These are phyloP conservation scores for Fraxinus platypoda DNA, from an alignment of 305 asterid genomes.

Conservation along the genomic window DNA sequence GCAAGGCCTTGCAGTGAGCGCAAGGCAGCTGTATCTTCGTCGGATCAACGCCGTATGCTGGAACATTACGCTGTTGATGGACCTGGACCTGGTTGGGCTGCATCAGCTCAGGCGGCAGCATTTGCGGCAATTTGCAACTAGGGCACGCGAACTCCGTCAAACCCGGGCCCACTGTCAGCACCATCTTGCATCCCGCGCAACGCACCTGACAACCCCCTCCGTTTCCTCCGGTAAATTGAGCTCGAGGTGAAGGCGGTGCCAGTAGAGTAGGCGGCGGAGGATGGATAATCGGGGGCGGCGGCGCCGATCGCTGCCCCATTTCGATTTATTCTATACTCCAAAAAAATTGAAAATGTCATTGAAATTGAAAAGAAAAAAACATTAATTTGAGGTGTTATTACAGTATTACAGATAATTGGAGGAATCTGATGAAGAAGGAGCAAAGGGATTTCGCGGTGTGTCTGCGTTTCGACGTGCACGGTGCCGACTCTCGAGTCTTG, in stretches of 20 bases:
- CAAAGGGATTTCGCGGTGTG: neutral
- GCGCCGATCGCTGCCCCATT: constrained; percentile 82
- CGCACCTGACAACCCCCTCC: constrained; percentile 77
- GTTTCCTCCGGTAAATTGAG: constrained; percentile 14
- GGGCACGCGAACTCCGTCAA: constrained; percentile 93
- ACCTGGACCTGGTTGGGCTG: constrained; percentile 30
- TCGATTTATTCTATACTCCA: neutral
- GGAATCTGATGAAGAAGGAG: neutral
- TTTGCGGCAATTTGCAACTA: constrained; percentile 87
- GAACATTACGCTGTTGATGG: constrained; percentile 49
- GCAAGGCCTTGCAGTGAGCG: constrained; percentile 85
- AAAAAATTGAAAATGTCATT: neutral
- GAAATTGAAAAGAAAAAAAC: neutral
- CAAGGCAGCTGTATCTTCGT: constrained; percentile 97
- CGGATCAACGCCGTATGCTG: constrained; percentile 90
- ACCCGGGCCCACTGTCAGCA: constrained; percentile 70
- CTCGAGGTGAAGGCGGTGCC: constrained; percentile 32
- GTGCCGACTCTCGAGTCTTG: neutral
- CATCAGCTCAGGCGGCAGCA: constrained; percentile 91
- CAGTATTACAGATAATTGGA: neutral
- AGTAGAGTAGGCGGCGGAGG: constrained; percentile 47
- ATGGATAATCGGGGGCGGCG: constrained; percentile 60
- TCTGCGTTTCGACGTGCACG: neutral
- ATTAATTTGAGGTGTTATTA: neutral
- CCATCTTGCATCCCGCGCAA: constrained; percentile 94